Evolutionary conservation across 1,284 basidiomycete species (phyloP), one percentile per base, ranked within the genome.

Genomic region (Ceratobasidium sp.): DNA sequence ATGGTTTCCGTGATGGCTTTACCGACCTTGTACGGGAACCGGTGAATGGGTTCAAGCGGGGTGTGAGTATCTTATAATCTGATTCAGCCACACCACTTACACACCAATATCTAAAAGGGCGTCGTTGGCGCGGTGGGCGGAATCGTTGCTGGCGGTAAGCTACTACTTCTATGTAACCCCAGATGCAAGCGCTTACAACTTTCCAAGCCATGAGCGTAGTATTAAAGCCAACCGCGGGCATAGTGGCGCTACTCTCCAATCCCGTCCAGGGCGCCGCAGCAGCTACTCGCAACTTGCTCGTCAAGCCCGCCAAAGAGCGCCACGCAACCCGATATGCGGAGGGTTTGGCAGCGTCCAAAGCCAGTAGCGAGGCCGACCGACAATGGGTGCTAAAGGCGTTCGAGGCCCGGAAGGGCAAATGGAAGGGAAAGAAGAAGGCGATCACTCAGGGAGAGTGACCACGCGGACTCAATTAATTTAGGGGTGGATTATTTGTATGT

Each of bases 21-120:
- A 85, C 85, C 0, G 86, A 86, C 1, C 80, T 88, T 1, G 83
- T 87, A 16, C 83, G 80, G 19, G 86, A 88, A 77, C 86, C 87
- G 0, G 74, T 85, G 4, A 80, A 83, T 76, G 86, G 86, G 0
- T 85, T 82, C 6, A 83, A 85, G 81, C 84, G 86, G 78, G 84
- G 84, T 77, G 85, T 72, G 39, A 49, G 46, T 22, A 41, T 13
- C 11, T 43, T 46, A 59, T 7, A 2, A 34, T 41, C 39, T n/a
- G 49, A 7, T 63, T 37, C 34, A 37, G 34, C 34, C 34, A 37
- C 6, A 37, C 9, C 5, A 37, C 5, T 37, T 37, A 37, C 34
- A 9, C 34, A 22, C 3, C 16, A n/a, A 41, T 14, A 22, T 22
- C 1, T 27, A 5, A 29, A 11, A 72, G 69, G 69, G 86, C 13